Evolutionary conservation across 2,329 filamentous ascomycete genomes (phyloP).

Genomic region (Colletotrichum magnum): DNA sequence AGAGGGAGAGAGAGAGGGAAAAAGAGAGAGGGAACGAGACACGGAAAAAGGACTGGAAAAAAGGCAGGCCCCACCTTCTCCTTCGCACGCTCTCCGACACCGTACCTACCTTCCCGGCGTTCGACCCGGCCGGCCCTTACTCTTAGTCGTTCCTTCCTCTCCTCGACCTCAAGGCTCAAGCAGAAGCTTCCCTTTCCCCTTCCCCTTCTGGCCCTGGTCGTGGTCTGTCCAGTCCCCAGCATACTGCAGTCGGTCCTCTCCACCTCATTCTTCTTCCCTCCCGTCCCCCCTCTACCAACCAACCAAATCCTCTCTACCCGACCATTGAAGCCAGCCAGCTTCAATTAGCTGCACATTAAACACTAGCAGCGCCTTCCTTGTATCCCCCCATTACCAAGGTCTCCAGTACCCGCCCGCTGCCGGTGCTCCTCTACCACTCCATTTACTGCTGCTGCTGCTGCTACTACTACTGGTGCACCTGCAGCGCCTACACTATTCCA

Average conservation of each 20-base stretch:
- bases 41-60: background rate
- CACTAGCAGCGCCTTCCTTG: constrained; percentile 9
- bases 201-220: background rate
- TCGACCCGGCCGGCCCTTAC: constrained; percentile 26
- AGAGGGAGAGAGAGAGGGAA: background rate
- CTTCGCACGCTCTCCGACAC: constrained; percentile 15
- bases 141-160: constrained; percentile 4
- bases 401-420: background rate
- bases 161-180: background rate
- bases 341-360: too few relatives aligned
- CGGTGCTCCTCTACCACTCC: background rate
- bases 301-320: constrained; percentile 1
- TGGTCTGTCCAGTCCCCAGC: constrained; percentile 17
- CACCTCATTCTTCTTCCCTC: constrained; percentile 19
- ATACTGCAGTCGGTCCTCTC: background rate
- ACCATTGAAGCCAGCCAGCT: background rate
- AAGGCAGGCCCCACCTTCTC: constrained; percentile 10
- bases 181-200: background rate
- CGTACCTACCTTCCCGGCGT: background rate
- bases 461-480: background rate
- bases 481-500: too few relatives aligned
- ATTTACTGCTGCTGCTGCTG: background rate
- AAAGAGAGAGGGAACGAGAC: background rate
- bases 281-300: constrained; percentile 18
- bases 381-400: background rate